Conservation (phyloP, 2,329 filamentous ascomycete species). For the Trichoderma lentiforme region DNA sequence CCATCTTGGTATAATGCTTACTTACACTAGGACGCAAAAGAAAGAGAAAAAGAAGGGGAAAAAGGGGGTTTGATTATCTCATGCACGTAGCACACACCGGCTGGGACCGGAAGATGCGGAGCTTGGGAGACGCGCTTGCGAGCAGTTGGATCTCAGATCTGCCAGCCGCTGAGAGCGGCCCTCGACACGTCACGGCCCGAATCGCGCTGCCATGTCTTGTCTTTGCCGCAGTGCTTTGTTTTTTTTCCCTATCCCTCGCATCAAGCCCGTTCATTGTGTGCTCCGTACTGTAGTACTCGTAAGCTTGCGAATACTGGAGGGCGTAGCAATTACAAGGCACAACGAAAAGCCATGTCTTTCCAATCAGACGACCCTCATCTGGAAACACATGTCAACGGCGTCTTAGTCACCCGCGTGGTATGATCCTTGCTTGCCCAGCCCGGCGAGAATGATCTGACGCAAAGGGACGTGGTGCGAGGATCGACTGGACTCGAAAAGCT, state of each 20-base stretch:
- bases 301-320: not conserved
- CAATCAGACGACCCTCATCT: not conserved
- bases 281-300: not conserved
- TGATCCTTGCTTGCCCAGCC: not conserved
- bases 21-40: not conserved
- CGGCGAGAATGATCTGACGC: slow-evolving; percentile 16
- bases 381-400: not conserved
- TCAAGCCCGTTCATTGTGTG: not conserved
- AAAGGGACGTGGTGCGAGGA: slow-evolving; percentile 8
- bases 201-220: slow-evolving; percentile 4
- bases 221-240: not conserved
- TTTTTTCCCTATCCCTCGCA: not conserved
- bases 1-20: not conserved
- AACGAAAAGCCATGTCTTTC: not conserved
- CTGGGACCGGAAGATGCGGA: slow-evolving; percentile 12
- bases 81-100: not conserved
- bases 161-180: slow-evolving; percentile 1
- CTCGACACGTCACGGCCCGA: slow-evolving; percentile 16
- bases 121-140: not conserved
- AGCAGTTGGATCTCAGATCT: slow-evolving; percentile 14
- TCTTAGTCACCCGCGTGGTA: not conserved
- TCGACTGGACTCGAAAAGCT: not conserved
- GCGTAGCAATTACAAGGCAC: not conserved
- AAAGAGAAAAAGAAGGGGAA: not conserved
- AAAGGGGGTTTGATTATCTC: not conserved